Conservation (phyloP, 2,329 filamentous ascomycete genomes). For the Fusarium metavorans region DNA sequence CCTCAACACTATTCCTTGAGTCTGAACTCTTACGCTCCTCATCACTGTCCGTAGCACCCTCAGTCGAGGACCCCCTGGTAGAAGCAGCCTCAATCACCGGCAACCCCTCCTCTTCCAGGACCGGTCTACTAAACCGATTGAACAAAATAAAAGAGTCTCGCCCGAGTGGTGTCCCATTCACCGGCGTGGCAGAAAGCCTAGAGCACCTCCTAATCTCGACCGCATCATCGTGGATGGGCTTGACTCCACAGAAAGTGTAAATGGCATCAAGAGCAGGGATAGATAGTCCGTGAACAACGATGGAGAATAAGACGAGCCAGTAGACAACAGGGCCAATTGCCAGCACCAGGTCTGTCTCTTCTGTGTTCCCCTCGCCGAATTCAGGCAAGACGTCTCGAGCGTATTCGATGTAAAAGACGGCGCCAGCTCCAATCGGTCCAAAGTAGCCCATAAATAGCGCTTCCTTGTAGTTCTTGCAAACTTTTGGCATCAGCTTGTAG, state of each 20-base stretch:
- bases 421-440: constrained; percentile 81
- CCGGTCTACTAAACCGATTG: constrained; percentile 19
- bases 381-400: constrained; percentile 55
- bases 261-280: constrained; percentile 51
- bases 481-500: constrained; percentile 66
- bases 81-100: background rate
- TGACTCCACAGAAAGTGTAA: constrained; percentile 45
- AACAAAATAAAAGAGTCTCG: constrained; percentile 12
- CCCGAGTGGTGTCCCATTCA: background rate
- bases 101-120: background rate
- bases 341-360: constrained; percentile 50
- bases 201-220: constrained; percentile 5
- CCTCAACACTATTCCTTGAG: too few species aligned
- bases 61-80: background rate
- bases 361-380: constrained; percentile 48
- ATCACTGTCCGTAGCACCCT: background rate
- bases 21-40: background rate
- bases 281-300: constrained; percentile 51
- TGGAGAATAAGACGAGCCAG: constrained; percentile 51
- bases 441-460: constrained; percentile 75
- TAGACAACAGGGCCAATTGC: constrained; percentile 57
- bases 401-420: constrained; percentile 77
- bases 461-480: constrained; percentile 65
- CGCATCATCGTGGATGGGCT: constrained; percentile 49
- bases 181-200: background rate